Conservation (phyloP, 352 stramenopile species). For the Sclerospora graminicola region DNA sequence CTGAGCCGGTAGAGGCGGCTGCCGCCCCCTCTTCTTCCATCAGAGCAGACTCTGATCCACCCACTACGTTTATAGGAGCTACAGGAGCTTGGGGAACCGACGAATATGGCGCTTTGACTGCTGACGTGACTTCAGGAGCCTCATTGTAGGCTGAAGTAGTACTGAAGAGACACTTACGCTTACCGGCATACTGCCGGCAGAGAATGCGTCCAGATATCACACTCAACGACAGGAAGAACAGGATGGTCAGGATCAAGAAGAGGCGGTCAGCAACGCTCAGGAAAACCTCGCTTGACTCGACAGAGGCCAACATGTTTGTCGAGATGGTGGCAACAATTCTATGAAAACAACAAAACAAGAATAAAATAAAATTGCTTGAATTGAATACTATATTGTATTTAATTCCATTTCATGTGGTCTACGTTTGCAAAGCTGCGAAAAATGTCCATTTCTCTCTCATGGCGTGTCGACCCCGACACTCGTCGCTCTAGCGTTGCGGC, state of each 20-base stretch:
- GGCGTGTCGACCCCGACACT: constrained; percentile 5
- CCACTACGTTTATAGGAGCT: constrained; percentile 21
- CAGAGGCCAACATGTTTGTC: constrained; percentile 11
- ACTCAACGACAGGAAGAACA: constrained; percentile 52
- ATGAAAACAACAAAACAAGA: too few relatives aligned
- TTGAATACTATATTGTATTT: too few relatives aligned
- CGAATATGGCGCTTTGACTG: constrained; percentile 14
- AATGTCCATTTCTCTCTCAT: neutral
- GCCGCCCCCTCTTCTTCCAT: constrained; percentile 44
- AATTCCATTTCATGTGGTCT: too few relatives aligned
- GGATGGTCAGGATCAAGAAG: constrained; percentile 40
- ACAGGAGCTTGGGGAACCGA: constrained; percentile 5
- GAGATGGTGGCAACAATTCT: too few relatives aligned
- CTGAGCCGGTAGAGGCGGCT: constrained; percentile 49
- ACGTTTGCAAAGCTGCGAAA: neutral
- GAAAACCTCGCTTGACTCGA: constrained; percentile 6
- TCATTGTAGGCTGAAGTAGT: constrained; percentile 3
- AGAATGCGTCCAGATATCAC: constrained; percentile 44
- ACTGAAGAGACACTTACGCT: constrained; percentile 14
- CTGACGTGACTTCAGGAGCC: constrained; percentile 5
- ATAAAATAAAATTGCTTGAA: too few relatives aligned
- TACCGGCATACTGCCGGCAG: constrained; percentile 30
- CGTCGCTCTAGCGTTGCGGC: constrained; percentile 7
- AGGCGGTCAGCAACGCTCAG: constrained; percentile 37
- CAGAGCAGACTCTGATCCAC: constrained; percentile 26